A percentile compares a stretch with the other conserved stretches of the same genome.
These are phyloP conservation scores for Colletotrichum simmondsii DNA, from an alignment of 2,329 filamentous ascomycete genomes.

Conservation along the genomic window DNA sequence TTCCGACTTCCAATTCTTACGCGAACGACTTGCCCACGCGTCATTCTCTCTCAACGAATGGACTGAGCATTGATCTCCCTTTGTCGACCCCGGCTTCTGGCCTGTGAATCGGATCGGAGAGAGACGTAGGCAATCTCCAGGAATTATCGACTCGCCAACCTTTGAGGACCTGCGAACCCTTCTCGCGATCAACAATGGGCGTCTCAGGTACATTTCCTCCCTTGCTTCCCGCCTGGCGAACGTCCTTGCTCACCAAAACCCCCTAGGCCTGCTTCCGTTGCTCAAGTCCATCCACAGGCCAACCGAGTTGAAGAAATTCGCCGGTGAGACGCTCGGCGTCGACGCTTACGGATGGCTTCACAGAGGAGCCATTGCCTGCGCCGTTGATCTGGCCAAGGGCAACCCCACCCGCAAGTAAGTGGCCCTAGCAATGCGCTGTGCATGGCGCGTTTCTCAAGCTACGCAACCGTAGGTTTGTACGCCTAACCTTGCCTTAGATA, in stretches of 20 bases:
- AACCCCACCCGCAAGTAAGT: constrained; percentile 88
- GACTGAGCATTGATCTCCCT: constrained; percentile 10
- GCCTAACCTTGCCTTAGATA: constrained; percentile 65
- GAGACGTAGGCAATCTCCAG: not conserved
- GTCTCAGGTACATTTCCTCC: constrained; percentile 35
- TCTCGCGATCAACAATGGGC: constrained; percentile 33
- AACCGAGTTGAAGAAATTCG: constrained; percentile 85
- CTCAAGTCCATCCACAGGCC: constrained; percentile 97
- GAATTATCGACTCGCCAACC: not conserved
- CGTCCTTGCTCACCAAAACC: constrained; percentile 17
- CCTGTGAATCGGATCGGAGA: constrained; percentile 23
- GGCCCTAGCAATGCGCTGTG: not conserved
- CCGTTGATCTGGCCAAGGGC: constrained; percentile 87
- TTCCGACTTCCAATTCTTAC: not conserved
- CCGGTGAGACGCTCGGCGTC: constrained; percentile 89
- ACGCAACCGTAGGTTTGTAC: not conserved
- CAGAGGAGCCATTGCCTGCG: constrained; percentile 89
- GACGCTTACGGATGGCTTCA: constrained; percentile 99
- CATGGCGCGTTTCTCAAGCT: not conserved
- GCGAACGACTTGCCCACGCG: constrained; percentile 14
- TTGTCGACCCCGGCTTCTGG: constrained; percentile 12
- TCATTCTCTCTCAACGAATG: constrained; percentile 24
- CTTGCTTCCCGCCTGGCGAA: constrained; percentile 7
- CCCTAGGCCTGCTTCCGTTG: constrained; percentile 84
- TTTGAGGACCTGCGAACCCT: constrained; percentile 14